A percentile compares a stretch with the other conserved stretches of the same genome.
These are phyloP conservation scores for Tylopilus sp. DNA, from an alignment of 1,284 basidiomycete genomes.

Conservation along the genomic window DNA sequence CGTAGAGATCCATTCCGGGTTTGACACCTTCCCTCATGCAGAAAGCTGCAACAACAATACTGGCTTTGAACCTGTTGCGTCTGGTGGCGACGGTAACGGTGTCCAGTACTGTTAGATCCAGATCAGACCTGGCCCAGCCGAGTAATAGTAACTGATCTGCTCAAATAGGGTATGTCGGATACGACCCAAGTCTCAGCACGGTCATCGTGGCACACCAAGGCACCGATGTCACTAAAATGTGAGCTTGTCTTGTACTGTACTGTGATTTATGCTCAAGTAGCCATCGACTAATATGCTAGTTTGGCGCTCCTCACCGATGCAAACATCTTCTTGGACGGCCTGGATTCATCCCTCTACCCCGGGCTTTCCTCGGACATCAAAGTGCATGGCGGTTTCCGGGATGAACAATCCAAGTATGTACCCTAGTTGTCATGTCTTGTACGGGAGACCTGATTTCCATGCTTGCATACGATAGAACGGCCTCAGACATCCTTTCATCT, in stretches of 20 bases:
- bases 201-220: slow-evolving; percentile 40
- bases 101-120: slow-evolving; percentile 48
- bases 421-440: background rate
- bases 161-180: slow-evolving; percentile 39
- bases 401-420: slow-evolving; percentile 51
- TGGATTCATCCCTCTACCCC: slow-evolving; percentile 56
- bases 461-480: slow-evolving; percentile 40
- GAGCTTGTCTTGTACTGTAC: background rate
- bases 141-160: background rate
- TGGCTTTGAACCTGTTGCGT: slow-evolving; percentile 53
- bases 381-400: slow-evolving; percentile 58
- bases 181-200: slow-evolving; percentile 26
- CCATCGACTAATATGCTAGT: slow-evolving; percentile 30
- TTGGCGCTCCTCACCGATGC: slow-evolving; percentile 53
- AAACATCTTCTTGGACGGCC: slow-evolving; percentile 38
- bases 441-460: background rate
- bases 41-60: slow-evolving; percentile 55
- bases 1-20: background rate
- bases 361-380: slow-evolving; percentile 47
- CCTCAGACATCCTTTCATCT: slow-evolving; percentile 46
- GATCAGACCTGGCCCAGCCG: background rate
- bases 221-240: slow-evolving; percentile 31
- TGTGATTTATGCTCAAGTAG: background rate
- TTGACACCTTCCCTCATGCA: slow-evolving; percentile 18
- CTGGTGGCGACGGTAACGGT: slow-evolving; percentile 57